phyloP scores from a whole-genome alignment of 1,139 yeast species.

The Yamadazyma pseudoaaseri region DNA sequence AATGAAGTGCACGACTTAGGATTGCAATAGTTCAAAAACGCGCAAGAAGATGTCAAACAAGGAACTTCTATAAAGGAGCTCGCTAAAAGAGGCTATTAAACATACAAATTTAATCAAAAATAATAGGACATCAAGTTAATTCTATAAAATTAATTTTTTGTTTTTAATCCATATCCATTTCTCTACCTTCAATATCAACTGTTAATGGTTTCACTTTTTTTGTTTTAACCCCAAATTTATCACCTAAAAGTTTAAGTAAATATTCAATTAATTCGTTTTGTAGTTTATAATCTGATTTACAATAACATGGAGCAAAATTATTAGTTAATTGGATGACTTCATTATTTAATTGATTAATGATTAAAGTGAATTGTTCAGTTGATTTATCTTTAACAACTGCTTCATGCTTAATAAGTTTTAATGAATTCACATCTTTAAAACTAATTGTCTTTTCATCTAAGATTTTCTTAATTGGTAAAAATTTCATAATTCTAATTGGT shows the following conservation, averaged over 20 bases:
- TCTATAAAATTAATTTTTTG: too few relatives aligned
- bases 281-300: constrained; percentile 69
- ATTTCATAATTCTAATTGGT: constrained; percentile 71
- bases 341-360: constrained; percentile 24
- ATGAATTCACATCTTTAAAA: constrained; percentile 51
- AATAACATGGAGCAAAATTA: constrained; percentile 76
- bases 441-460: constrained; percentile 56
- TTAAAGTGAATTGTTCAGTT: constrained; percentile 74
- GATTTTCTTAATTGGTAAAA: constrained; percentile 65
- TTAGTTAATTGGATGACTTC: constrained; percentile 73
- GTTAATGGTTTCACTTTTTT: constrained; percentile 53
- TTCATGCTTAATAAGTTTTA: constrained; percentile 56
- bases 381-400: constrained; percentile 54
- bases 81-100: too few relatives aligned
- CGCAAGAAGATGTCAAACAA: not conserved
- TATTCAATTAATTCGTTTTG: constrained; percentile 45
- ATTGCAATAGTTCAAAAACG: too few relatives aligned
- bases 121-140: too few relatives aligned
- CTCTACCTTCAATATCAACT: constrained; percentile 9
- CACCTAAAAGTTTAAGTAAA: constrained; percentile 58
- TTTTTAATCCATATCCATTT: constrained; percentile 16
- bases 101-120: too few relatives aligned
- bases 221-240: constrained; percentile 65
- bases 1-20: not conserved
- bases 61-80: not conserved